These are phyloP conservation scores for Suillus americanus DNA, from an alignment of 768 basidiomycete species.

Conservation along the genomic window DNA sequence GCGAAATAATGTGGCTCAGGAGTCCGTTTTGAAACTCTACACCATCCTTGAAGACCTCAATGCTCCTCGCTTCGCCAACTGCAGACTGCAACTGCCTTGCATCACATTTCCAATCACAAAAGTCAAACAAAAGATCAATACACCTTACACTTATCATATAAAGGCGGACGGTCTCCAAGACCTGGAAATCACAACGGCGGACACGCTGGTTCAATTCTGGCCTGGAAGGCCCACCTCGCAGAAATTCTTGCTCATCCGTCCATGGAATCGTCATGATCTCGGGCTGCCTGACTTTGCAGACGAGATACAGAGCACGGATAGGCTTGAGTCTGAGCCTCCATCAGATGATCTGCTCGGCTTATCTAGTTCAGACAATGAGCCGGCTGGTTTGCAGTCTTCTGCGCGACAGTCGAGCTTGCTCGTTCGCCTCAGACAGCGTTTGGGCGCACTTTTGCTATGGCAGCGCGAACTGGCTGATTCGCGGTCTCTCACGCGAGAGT, in stretches of 20 bases:
- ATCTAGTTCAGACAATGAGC: not conserved
- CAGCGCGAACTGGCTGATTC: not conserved
- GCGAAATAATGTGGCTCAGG: not conserved
- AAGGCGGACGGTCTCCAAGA: not conserved
- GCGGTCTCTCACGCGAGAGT: not conserved
- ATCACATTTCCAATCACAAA: not conserved
- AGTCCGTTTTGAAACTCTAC: not conserved
- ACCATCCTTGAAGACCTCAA: not conserved
- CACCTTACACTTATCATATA: not conserved
- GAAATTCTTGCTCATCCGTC: not conserved
- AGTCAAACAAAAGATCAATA: not conserved
- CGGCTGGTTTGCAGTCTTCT: not conserved
- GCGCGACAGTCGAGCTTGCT: not conserved
- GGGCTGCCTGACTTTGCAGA: not conserved
- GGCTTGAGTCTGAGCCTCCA: not conserved
- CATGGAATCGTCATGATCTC: not conserved
- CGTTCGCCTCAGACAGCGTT: not conserved
- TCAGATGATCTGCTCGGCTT: too few relatives aligned
- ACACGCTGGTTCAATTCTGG: not conserved
- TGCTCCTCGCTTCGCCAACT: not conserved
- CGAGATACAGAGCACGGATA: not conserved
- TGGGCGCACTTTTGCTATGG: not conserved
- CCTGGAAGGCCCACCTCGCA: not conserved
- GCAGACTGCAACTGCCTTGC: not conserved
- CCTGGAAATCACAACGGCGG: not conserved